Conservation (phyloP, 139 green algal genomes). For the Chlorella sp. region DNA sequence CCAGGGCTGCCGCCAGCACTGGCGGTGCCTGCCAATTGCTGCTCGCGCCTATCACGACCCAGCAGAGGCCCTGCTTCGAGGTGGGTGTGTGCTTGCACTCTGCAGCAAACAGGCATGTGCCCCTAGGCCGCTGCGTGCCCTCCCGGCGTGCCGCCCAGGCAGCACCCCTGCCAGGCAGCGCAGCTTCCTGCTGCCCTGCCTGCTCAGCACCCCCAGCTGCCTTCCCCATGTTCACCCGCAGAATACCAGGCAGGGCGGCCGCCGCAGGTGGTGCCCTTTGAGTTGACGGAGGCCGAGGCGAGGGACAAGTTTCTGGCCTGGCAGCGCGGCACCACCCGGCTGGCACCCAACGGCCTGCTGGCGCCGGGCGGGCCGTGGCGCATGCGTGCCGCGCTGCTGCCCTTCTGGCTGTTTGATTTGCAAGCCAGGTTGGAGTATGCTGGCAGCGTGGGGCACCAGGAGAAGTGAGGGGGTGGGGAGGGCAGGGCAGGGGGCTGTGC, state of each 20-base stretch:
- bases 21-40: not conserved
- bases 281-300: conserved; percentile 5
- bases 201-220: not conserved
- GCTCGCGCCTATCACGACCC: not conserved
- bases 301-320: conserved; percentile 21
- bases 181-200: not conserved
- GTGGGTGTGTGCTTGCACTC: not conserved
- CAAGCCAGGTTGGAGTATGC: conserved; percentile 40
- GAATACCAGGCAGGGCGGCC: conserved; percentile 13
- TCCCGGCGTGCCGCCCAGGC: not conserved
- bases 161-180: not conserved
- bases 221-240: not conserved
- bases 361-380: not conserved
- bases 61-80: not conserved
- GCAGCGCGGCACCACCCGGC: conserved; percentile 12
- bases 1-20: not conserved
- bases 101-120: not conserved
- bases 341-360: conserved; percentile 47
- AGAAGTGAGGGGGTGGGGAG: not conserved
- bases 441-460: not conserved
- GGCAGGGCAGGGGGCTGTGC: not conserved
- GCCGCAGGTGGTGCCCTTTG: conserved; percentile 27
- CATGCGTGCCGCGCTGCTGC: conserved; percentile 51
- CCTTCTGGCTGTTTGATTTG: conserved; percentile 65
- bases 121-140: not conserved